Percentiles rank a stretch among this genome's conserved stretches.
Conservation (phyloP, 768 basidiomycete species). For the Trametes villosa region DNA sequence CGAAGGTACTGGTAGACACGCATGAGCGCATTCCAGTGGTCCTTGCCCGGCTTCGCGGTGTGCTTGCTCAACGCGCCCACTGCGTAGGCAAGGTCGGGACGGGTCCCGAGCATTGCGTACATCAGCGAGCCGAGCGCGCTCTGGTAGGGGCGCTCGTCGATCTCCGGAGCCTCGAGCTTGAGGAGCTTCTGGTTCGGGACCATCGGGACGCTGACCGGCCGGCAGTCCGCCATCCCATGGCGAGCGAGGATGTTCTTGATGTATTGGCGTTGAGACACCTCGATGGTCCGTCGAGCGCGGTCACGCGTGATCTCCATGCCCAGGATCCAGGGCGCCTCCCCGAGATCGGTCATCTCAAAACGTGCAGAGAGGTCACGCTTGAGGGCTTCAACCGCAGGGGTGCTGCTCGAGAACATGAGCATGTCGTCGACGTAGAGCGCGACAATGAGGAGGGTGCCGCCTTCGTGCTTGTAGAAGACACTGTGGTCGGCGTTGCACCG, state of each 20-base stretch:
- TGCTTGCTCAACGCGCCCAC: conserved; percentile 37
- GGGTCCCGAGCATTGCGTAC: conserved; percentile 36
- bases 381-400: no score
- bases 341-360: no score
- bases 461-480: conserved; percentile 4
- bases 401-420: no score
- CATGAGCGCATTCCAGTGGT: conserved; percentile 39
- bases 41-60: conserved; percentile 32
- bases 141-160: neutral
- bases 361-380: no score
- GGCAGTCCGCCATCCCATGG: conserved; percentile 19
- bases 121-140: conserved; percentile 29
- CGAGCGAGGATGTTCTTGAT: conserved; percentile 26
- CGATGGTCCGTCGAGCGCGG: conserved; percentile 20
- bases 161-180: neutral
- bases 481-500: conserved; percentile 1
- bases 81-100: conserved; percentile 40
- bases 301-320: conserved; percentile 23
- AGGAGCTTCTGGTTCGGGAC: conserved; percentile 4
- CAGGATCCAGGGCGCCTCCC: conserved; percentile 5
- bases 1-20: conserved; percentile 38
- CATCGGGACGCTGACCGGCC: conserved; percentile 15
- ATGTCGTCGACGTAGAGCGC: no score
- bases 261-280: conserved; percentile 31
- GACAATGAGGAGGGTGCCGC: no score